Percentiles rank a stretch among this genome's conserved stretches.
phyloP scores from a whole-genome alignment of 192 early-diverging fungal genomes.

The Backusella sp. region DNA sequence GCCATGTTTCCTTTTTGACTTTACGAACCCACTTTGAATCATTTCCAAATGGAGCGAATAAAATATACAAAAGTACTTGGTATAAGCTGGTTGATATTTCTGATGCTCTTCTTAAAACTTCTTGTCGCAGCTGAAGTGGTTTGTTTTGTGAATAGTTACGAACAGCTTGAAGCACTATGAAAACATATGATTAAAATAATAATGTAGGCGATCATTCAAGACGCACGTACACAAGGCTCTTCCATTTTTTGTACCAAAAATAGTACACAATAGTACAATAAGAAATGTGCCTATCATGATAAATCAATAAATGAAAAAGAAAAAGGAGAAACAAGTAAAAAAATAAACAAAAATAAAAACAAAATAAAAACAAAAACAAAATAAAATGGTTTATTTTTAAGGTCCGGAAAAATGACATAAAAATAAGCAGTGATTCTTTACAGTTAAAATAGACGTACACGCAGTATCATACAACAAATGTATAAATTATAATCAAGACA shows the following conservation, averaged over 20 bases:
- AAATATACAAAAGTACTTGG: background rate
- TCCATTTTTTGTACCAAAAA: background rate
- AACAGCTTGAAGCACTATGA: background rate
- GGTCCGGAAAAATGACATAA: background rate
- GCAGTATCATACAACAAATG: too few relatives aligned
- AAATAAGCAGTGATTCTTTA: too few relatives aligned
- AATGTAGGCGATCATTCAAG: background rate
- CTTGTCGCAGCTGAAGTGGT: background rate
- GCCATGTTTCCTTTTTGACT: slow-evolving; percentile 9
- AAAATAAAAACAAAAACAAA: background rate
- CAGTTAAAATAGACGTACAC: too few relatives aligned
- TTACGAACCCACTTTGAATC: background rate
- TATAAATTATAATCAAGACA: too few relatives aligned
- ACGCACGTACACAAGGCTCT: background rate
- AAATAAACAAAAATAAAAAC: background rate
- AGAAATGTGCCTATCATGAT: background rate
- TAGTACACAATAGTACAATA: background rate
- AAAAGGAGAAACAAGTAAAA: background rate
- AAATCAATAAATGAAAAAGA: background rate
- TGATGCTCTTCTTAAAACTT: background rate
- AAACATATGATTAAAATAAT: background rate
- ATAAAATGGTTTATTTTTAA: background rate
- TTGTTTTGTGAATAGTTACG: background rate
- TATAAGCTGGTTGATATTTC: background rate
- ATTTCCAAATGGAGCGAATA: background rate